Evolutionary conservation across 2,329 filamentous ascomycete genomes (phyloP).

Genomic region (Stemphylium beticola): DNA sequence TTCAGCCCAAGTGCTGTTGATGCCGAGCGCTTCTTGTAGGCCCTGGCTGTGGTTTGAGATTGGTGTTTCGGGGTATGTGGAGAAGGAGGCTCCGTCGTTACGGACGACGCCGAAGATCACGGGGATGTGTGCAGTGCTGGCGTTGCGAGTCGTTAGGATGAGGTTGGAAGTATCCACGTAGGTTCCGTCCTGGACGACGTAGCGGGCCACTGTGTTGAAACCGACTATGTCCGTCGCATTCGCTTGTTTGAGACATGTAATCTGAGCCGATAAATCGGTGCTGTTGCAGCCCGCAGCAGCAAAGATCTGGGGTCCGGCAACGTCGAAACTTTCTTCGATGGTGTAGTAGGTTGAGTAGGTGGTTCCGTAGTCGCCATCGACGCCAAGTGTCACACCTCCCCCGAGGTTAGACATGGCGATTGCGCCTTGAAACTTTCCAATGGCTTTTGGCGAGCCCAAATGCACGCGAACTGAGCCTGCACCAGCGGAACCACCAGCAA

Average conservation of each 20-base stretch:
- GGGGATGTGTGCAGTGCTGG: conserved; percentile 56
- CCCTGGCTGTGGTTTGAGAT: conserved; percentile 53
- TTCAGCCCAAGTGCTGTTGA: conserved; percentile 50
- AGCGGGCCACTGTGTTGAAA: conserved; percentile 55
- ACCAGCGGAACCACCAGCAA: conserved; percentile 58
- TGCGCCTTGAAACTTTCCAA: conserved; percentile 56
- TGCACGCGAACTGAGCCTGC: conserved; percentile 64
- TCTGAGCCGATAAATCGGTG: conserved; percentile 53
- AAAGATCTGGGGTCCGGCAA: conserved; percentile 60
- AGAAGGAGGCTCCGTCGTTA: conserved; percentile 64
- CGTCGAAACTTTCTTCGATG: conserved; percentile 58
- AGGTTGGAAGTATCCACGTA: conserved; percentile 61
- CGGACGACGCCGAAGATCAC: conserved; percentile 63
- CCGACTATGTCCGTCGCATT: conserved; percentile 52
- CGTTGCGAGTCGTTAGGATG: conserved; percentile 52
- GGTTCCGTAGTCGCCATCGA: conserved; percentile 62
- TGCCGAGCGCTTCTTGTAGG: conserved; percentile 54
- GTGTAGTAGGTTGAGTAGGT: conserved; percentile 66
- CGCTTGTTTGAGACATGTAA: conserved; percentile 60
- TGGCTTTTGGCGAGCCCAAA: conserved; percentile 57
- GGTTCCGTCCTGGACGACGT: conserved; percentile 64
- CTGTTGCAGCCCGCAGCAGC: conserved; percentile 59
- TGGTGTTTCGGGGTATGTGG: conserved; percentile 54
- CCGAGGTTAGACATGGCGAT: conserved; percentile 61
- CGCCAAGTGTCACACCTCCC: conserved; percentile 63